These are phyloP conservation scores for Obba rivulosa DNA, from an alignment of 768 basidiomycete genomes.

Conservation along the genomic window DNA sequence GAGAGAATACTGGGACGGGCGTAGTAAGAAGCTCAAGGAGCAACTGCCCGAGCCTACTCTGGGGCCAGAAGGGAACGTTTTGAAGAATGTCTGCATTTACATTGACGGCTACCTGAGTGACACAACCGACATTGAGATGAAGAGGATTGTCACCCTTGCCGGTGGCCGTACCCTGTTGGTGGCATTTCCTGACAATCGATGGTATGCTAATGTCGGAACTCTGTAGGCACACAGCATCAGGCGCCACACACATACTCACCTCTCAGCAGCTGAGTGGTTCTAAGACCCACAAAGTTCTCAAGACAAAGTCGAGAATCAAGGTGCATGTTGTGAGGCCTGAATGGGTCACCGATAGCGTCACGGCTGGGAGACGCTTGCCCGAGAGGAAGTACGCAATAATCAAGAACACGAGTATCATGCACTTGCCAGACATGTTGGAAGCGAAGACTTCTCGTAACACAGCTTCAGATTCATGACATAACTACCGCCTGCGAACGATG, in stretches of 20 bases:
- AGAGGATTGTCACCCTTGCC: slow-evolving; percentile 54
- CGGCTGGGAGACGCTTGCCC: slow-evolving; percentile 48
- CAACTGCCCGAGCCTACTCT: slow-evolving; percentile 17
- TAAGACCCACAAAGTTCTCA: slow-evolving; percentile 64
- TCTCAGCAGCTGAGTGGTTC: slow-evolving; percentile 65
- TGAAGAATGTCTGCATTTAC: slow-evolving; percentile 50
- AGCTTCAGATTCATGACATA: too few species aligned
- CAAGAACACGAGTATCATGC: slow-evolving; percentile 32
- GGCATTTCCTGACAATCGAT: background rate
- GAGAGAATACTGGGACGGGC: slow-evolving; percentile 15
- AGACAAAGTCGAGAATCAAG: slow-evolving; percentile 40
- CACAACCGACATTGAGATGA: slow-evolving; percentile 81
- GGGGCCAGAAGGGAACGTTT: slow-evolving; percentile 10
- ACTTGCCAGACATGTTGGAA: slow-evolving; percentile 33
- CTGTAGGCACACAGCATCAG: slow-evolving; percentile 46
- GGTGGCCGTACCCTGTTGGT: slow-evolving; percentile 63
- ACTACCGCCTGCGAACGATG: too few species aligned
- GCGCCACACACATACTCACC: slow-evolving; percentile 75
- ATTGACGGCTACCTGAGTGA: slow-evolving; percentile 64
- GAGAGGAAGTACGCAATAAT: slow-evolving; percentile 57
- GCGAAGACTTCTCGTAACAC: slow-evolving; percentile 3
- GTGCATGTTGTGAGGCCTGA: slow-evolving; percentile 67
- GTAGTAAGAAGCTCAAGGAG: slow-evolving; percentile 22
- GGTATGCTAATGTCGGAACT: too few species aligned
- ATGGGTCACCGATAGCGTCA: slow-evolving; percentile 69